These are phyloP conservation scores for Solanum bulbocastanum DNA, from an alignment of 257 asterid species.

Conservation along the genomic window DNA sequence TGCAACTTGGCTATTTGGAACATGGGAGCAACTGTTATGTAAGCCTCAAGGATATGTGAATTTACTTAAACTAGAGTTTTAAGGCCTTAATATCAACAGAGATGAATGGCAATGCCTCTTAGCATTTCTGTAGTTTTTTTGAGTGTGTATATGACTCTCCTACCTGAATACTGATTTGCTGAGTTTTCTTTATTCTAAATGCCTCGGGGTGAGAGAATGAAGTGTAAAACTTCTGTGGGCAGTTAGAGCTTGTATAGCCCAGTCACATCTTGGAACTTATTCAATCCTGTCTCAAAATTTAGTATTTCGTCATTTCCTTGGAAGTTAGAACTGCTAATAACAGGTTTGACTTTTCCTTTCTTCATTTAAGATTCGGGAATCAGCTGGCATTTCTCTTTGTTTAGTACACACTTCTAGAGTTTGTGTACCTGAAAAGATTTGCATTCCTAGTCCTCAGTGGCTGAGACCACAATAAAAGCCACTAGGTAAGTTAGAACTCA, in stretches of 20 bases:
- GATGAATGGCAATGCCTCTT: neutral
- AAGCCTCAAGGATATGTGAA: neutral
- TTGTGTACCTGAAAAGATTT: neutral
- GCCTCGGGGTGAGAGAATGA: neutral
- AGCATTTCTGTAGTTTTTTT: neutral
- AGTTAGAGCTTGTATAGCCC: neutral
- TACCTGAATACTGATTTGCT: neutral
- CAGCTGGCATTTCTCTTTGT: neutral
- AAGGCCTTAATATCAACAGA: neutral
- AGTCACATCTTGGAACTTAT: neutral
- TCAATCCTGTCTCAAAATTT: neutral
- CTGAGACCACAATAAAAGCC: neutral
- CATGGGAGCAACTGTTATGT: neutral
- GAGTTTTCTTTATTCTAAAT: neutral
- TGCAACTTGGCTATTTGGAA: too few species aligned
- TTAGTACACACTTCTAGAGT: neutral
- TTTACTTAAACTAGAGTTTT: neutral
- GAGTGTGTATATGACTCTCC: neutral
- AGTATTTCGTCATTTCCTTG: neutral
- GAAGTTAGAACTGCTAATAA: neutral
- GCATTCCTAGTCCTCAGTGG: neutral
- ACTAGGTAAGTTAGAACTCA: neutral
- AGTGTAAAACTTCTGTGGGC: neutral
- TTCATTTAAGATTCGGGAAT: neutral
- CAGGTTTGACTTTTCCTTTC: neutral